Evolutionary conservation across 768 basidiomycete species (phyloP), one percentile per base, ranked within the genome.

Genomic region (Kondoa subrosea): DNA sequence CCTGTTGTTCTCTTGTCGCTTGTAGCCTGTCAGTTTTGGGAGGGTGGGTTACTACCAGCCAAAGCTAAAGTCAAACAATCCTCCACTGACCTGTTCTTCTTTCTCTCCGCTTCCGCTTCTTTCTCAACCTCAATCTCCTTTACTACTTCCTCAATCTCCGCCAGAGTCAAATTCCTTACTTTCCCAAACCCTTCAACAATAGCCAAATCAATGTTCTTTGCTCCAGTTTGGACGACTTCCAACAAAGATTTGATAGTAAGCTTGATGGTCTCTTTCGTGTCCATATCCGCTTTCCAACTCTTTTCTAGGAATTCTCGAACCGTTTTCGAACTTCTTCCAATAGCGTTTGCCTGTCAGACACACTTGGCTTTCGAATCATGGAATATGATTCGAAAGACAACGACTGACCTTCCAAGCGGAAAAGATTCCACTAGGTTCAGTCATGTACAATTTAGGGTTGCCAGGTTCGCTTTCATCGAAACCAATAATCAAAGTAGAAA

Each of bases 191-290:
- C 83, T 75, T 95, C 91, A 89, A 97, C 92, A 58, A 96, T 89
- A 70, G 88, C 91, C 73, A 99, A 90, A 77, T 99, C 95, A 71
- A 99, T 97, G 78, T 99, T 99, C 81, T 97, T 97, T 2, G 95
- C 95, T n/a, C 95, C 95, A 1, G 95, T 96, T 79, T 97, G 95
- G 4, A 99, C 95, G 40, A 99, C 92, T 77, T 99, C 95, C 27
- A 99, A 81, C 73, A 99, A 80, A 76, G 87, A 88, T 81, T 96
- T 97, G 70, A 99, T 84, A 0, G 95, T 91, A 61, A 99, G 80
- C 77, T 95, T 95, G 77, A 99, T 88, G 64, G 87, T 85, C 69
- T 95, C 91, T 63, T 91, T 91, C 69, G 89, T 81, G 4, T 83
- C 81, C 80, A 95, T 81, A 71, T 88, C 89, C 70, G 95, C 91